Base-by-base conservation (phyloP, 352 stramenopile genomes). In the Phytophthora megakarya region DNA sequence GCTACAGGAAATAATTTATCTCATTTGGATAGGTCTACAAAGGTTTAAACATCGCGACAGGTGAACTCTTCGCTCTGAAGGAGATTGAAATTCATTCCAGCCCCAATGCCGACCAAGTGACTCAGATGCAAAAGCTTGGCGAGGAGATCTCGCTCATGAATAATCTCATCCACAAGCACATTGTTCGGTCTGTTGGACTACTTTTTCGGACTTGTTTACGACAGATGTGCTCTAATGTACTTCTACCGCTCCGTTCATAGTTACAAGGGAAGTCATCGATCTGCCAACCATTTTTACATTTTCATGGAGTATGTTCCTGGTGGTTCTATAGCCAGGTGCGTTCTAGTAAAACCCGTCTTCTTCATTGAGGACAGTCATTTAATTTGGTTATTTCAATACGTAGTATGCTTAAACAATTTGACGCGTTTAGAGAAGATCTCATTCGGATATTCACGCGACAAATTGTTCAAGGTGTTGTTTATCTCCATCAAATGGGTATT, bases 271-370 rank as follows among this genome's bases (percentile, higher is more conserved):
- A 90, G 80, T 46, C 81, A 97, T 49, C 79, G 81, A 33, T 80
- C 74, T 25, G 81, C 85, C 9, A 84, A 79, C 23, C 68, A 87
- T 52, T 88, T 99, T 37, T 96, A 92, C 67, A 98, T 99, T 60
- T 98, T 98, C 72, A 97, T 98, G 85, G 93, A 99, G 75, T 99
- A 97, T 73, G 89, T 98, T 6, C 88, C 95, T 6, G 93, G 92
- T 30, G 95, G 95, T 3, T 97, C 87, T 5, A 91, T 99, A 40
- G 86, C 93, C 30, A 90, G 80, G 65, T 87, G 48, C 15, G 70
- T 65, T 3, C 12, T 9, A 53, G 13, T 13, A 15, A 46, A 26
- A 1, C 7, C 6, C 3, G 18, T 43, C 18, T 2, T 35, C 10
- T 38, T 26, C 13, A 48, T 23, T 53, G 7, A 35, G 18, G 5